Conservation (phyloP, 2,329 filamentous ascomycete genomes). For the Phialophora expanda region DNA sequence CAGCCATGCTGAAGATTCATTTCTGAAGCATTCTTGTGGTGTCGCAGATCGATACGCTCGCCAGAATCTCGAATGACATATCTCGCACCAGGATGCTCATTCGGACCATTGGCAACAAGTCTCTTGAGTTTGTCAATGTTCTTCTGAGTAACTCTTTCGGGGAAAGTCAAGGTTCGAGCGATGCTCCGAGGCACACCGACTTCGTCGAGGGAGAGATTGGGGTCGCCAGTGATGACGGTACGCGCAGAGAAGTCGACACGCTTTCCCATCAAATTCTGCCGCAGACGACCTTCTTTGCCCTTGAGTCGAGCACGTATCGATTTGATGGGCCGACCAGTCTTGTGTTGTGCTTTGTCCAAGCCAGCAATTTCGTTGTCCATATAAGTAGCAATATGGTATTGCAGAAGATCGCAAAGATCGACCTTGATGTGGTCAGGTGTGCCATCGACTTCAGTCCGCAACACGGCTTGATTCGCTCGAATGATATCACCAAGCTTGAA, state of each 20-base stretch:
- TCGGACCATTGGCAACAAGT: conserved; percentile 90
- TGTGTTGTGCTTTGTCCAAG: conserved; percentile 91
- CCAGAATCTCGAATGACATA: conserved; percentile 95
- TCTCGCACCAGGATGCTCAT: conserved; percentile 92
- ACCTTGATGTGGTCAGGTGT: conserved; percentile 87
- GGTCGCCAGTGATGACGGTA: conserved; percentile 99
- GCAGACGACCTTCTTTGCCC: conserved; percentile 96
- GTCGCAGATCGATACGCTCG: conserved; percentile 90
- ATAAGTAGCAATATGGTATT: conserved; percentile 98
- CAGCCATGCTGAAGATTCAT: conserved; percentile 92
- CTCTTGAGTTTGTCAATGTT: conserved; percentile 92
- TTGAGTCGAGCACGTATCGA: conserved; percentile 96
- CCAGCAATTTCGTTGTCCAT: conserved; percentile 99
- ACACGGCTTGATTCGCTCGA: conserved; percentile 92
- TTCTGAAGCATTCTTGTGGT: conserved; percentile 85
- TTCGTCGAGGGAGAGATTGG: conserved; percentile 93
- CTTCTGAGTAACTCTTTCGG: conserved; percentile 95
- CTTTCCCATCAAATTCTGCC: conserved; percentile 99
- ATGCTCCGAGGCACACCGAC: conserved; percentile 96
- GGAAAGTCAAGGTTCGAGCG: conserved; percentile 90
- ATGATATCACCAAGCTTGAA: conserved; percentile 99
- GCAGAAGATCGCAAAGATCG: conserved; percentile 88
- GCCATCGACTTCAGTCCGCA: conserved; percentile 86
- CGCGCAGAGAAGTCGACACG: conserved; percentile 99
- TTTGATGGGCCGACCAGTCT: conserved; percentile 95